Conservation (phyloP, 78 protist species). For the Planoprotostelium fungivorum region DNA sequence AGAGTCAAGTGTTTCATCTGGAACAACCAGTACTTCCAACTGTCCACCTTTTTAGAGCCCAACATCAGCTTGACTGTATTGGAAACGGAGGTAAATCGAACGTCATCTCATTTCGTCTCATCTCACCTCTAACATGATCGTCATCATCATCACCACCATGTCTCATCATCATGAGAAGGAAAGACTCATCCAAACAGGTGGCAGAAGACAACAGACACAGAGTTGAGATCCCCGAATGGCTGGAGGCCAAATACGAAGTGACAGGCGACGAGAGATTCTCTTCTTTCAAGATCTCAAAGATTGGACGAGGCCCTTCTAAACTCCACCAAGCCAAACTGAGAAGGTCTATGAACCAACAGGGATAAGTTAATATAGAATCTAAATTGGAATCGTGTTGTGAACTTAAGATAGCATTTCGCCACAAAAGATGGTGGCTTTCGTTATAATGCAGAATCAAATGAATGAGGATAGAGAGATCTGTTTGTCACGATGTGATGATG, state of each 20-base stretch:
- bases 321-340: not conserved
- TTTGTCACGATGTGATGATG: too few species aligned
- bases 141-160: too few species aligned
- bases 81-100: not conserved
- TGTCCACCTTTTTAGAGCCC: not conserved
- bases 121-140: not conserved
- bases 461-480: too few species aligned
- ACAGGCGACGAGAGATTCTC: constrained; percentile 17
- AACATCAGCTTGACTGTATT: not conserved
- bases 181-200: too few species aligned
- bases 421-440: too few species aligned
- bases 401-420: too few species aligned
- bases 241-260: constrained; percentile 19
- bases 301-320: not conserved
- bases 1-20: not conserved
- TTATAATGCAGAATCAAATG: too few species aligned
- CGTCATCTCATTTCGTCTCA: not conserved
- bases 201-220: not conserved
- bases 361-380: too few species aligned
- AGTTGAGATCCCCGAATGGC: not conserved
- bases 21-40: constrained; percentile 17
- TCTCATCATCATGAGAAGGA: too few species aligned
- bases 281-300: not conserved
- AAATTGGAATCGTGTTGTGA: too few species aligned
- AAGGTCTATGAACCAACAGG: not conserved